A percentile compares a stretch with the other conserved stretches of the same genome.
These are phyloP conservation scores for Thielaviopsis populi DNA, from an alignment of 2,329 filamentous ascomycete genomes.

Conservation along the genomic window DNA sequence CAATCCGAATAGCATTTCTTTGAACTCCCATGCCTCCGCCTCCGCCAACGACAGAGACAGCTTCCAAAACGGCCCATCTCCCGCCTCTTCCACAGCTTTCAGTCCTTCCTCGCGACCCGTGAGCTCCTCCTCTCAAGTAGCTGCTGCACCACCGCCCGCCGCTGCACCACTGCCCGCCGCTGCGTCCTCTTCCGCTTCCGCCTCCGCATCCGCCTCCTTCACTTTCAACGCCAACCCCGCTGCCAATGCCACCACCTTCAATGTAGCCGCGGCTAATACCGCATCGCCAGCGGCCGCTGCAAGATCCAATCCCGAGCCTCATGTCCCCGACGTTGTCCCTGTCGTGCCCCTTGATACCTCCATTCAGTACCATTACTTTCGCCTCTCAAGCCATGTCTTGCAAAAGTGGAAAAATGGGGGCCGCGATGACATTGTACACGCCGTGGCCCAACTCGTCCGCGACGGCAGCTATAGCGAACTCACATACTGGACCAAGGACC, in stretches of 20 bases:
- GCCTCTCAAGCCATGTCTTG: conserved; percentile 56
- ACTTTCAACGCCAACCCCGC: conserved; percentile 16
- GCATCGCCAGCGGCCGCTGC: background rate
- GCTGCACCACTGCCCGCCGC: background rate
- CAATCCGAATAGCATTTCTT: conserved; percentile 1
- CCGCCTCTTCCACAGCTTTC: conserved; percentile 12
- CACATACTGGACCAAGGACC: conserved; percentile 66
- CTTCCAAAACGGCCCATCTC: conserved; percentile 8
- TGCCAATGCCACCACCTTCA: conserved; percentile 13
- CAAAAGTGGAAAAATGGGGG: conserved; percentile 52
- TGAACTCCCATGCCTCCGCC: background rate
- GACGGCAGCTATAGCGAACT: conserved; percentile 55
- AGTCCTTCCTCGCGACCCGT: conserved; percentile 12
- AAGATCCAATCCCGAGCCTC: background rate
- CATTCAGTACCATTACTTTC: conserved; percentile 10
- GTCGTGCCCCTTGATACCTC: conserved; percentile 9
- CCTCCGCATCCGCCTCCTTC: too few relatives aligned
- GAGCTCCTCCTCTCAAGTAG: conserved; percentile 15
- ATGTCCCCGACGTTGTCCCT: background rate
- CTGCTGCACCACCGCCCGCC: background rate
- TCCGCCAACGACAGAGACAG: conserved; percentile 6
- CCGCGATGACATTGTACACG: conserved; percentile 49
- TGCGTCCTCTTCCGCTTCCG: background rate
- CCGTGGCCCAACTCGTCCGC: conserved; percentile 47
- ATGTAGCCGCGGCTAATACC: background rate